These are phyloP conservation scores for Xylaria cubensis DNA, from an alignment of 495 filamentous ascomycete genomes.

Conservation along the genomic window DNA sequence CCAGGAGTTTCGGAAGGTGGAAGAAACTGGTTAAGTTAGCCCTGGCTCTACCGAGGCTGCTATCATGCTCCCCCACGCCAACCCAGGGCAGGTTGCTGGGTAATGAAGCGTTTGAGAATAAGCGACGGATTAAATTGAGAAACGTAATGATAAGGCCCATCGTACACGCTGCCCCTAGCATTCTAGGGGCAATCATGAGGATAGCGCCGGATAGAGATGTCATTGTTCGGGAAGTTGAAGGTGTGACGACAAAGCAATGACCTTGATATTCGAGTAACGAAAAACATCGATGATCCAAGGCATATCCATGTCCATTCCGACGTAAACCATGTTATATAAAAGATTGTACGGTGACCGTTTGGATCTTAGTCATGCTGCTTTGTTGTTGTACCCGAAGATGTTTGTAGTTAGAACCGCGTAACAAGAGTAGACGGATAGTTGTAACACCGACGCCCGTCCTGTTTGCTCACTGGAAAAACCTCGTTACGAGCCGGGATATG, in stretches of 20 bases:
- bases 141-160: slow-evolving; percentile 1
- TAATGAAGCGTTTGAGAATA: slow-evolving; percentile 29
- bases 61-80: slow-evolving; percentile 9
- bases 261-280: background rate
- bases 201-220: background rate
- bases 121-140: slow-evolving; percentile 26
- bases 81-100: slow-evolving; percentile 31
- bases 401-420: background rate
- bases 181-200: background rate
- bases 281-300: background rate
- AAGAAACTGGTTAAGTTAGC: slow-evolving; percentile 31
- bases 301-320: background rate
- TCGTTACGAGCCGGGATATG: background rate
- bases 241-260: background rate
- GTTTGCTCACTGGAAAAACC: background rate
- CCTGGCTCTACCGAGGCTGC: slow-evolving; percentile 18
- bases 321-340: background rate
- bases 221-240: slow-evolving; percentile 5
- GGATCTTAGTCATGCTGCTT: background rate
- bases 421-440: background rate
- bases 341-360: background rate
- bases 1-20: slow-evolving; percentile 22
- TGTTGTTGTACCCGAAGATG: background rate
- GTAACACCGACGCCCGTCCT: background rate
- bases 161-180: background rate